Evolutionary conservation across 2,329 filamentous ascomycete species (phyloP).

Genomic region (Pseudogymnoascus sp.): DNA sequence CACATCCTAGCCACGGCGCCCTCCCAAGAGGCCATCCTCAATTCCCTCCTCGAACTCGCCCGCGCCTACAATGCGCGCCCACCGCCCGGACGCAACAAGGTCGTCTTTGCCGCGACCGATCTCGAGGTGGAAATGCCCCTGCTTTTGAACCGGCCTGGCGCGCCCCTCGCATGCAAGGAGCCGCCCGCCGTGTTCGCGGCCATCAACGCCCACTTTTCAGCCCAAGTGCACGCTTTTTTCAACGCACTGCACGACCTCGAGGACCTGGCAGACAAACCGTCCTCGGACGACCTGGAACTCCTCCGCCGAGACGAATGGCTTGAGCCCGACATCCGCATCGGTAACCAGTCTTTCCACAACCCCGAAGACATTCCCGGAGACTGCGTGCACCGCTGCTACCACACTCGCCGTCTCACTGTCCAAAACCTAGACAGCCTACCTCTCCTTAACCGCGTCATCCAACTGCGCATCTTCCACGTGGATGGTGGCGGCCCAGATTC

Average conservation of each 20-base stretch:
- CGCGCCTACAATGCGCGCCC: neutral
- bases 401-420: constrained; percentile 2
- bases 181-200: constrained; percentile 15
- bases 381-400: neutral
- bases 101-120: neutral
- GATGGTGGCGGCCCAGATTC: neutral
- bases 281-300: constrained; percentile 10
- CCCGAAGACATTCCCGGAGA: neutral
- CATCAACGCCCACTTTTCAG: constrained; percentile 17
- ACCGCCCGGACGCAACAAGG: neutral
- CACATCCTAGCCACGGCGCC: neutral
- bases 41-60: neutral
- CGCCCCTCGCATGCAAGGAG: constrained; percentile 15
- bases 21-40: constrained; percentile 3
- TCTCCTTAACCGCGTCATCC: neutral
- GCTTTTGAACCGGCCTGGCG: neutral
- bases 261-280: constrained; percentile 12
- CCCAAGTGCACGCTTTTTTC: constrained; percentile 17
- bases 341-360: neutral
- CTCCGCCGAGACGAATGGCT: constrained; percentile 13
- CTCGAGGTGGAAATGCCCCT: neutral
- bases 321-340: constrained; percentile 6
- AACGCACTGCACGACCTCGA: constrained; percentile 16
- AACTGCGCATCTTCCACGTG: neutral
- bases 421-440: neutral